These are phyloP conservation scores for Penstemon barbatus DNA, from an alignment of 257 asterid species.

Conservation along the genomic window DNA sequence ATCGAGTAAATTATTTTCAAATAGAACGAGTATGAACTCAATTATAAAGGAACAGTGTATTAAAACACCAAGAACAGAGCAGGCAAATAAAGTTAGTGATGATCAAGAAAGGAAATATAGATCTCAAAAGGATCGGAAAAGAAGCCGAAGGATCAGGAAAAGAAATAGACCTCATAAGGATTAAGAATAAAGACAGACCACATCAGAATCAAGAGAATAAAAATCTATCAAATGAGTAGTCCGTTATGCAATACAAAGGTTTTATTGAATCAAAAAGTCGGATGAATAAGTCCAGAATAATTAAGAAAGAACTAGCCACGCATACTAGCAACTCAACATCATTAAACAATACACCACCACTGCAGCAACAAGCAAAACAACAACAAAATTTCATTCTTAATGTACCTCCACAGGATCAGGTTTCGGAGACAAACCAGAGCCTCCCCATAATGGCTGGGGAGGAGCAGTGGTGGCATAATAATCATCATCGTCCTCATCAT, in stretches of 20 bases:
- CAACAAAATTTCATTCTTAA: slow-evolving; percentile 2
- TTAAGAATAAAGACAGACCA: too few species aligned
- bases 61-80: neutral
- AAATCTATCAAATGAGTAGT: slow-evolving; percentile 1
- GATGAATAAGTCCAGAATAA: neutral
- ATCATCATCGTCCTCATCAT: slow-evolving; percentile 94
- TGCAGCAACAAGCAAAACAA: slow-evolving; percentile 2
- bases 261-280: neutral
- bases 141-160: too few species aligned
- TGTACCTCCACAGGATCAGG: slow-evolving; percentile 63
- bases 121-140: neutral
- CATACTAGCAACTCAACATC: neutral
- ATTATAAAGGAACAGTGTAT: neutral
- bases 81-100: too few species aligned
- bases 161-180: too few species aligned
- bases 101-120: too few species aligned
- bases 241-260: neutral
- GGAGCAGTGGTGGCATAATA: slow-evolving; percentile 92
- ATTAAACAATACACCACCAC: neutral
- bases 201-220: slow-evolving; percentile 11
- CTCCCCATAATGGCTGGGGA: slow-evolving; percentile 70
- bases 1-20: neutral
- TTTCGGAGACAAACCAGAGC: slow-evolving; percentile 34
- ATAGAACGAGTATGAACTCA: neutral
- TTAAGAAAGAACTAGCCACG: neutral